Base-by-base conservation (phyloP, 352 stramenopile species). In the Globisporangium rhizosaccharum region DNA sequence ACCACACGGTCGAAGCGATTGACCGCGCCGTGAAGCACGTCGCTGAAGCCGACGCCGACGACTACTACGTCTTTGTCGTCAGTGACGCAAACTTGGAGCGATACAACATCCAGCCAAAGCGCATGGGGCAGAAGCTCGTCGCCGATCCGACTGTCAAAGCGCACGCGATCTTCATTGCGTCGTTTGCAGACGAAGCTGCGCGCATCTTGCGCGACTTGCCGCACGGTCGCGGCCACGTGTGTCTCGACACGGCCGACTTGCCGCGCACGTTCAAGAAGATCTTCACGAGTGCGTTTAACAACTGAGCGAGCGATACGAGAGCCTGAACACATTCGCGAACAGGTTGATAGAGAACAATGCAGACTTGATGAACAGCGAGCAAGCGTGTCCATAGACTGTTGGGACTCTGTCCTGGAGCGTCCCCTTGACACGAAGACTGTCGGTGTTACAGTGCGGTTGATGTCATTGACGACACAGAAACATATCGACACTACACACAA, bases 1-100 rank as follows among this genome's bases (percentile, higher is more conserved):
- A 99, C 63, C 86, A 97, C 64, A 99, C 96, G 0, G 73, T 98
- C 20, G 88, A 97, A 59, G 94, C 93, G 12, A 96, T 98, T 14
- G 73, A 88, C 48, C 62, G 74, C 37, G 94, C 85, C 8, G 78
- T 98, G 23, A 55, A 82, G 53, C 73, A 81, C 14, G 80, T 96
- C 20, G 67, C 68, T 7, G 73, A 85, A 17, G 63, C 89, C 25
- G 73, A 87, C 17, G 72, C 64, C 15, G 83, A 92, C 62, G 84
- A 94, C 41, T 79, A 83, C 51, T 90, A 96, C 50, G 91, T 98
- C 18, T 96, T 98, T 62, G 85, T 96, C 10, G 87, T 99, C 49
- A 97, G 84, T 41, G 96, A 99, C 73, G 96, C 96, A 42, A 99
- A 99, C 62, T 77, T 99, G 5, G 72, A 96, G 36, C 83, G 93